Base-by-base conservation (phyloP, 2,329 filamentous ascomycete genomes). In the Aspergillus sp. region DNA sequence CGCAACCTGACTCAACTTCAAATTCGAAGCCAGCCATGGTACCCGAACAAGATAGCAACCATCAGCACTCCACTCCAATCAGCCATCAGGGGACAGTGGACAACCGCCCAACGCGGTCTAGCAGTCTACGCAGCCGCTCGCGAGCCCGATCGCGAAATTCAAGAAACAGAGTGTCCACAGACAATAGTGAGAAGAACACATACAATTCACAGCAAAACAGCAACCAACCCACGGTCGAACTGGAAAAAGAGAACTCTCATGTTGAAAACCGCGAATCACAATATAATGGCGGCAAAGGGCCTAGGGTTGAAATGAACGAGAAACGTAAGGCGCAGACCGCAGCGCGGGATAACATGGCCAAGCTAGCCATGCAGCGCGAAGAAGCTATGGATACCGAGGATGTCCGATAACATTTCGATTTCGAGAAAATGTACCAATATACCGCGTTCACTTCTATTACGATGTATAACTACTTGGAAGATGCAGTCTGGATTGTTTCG, bases 301-400 rank as follows among this genome's bases (percentile, higher is more conserved):
- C 48, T 15, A 59, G 57, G 55, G 15, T 22, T 30, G 51, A 47
- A 18, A 41, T 34, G 30, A 60, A 65, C 39, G 66, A 68, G 56
- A 69, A 62, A 59, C 69, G 64, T 53, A 74, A 70, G 48, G 68
- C 71, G 26, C 71, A 69, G 59, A 62, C 73, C 45, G 68, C 71
- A 51, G 66, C 68, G 51, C 67, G 73, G 43, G 72, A 76, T 61
- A 60, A 60, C 15, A 64, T 75, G 65, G 70, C 66, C 20, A 70
- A 68, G 41, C 57, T 72, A 48, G 72, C 71, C 9, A 73, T 76
- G 70, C 69, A 75, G 55, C 71, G 72, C 6, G 74, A 76, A 55
- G 74, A 76, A 56, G 70, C 70, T 9, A 71, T 75, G 70, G 73
- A 73, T 45, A 68, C 64, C 1, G 69, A 70, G 12, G 64, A 65